Percentiles rank a stretch among this genome's conserved stretches.
Conservation (phyloP, 768 basidiomycete species). For the Naematelia encephala region DNA sequence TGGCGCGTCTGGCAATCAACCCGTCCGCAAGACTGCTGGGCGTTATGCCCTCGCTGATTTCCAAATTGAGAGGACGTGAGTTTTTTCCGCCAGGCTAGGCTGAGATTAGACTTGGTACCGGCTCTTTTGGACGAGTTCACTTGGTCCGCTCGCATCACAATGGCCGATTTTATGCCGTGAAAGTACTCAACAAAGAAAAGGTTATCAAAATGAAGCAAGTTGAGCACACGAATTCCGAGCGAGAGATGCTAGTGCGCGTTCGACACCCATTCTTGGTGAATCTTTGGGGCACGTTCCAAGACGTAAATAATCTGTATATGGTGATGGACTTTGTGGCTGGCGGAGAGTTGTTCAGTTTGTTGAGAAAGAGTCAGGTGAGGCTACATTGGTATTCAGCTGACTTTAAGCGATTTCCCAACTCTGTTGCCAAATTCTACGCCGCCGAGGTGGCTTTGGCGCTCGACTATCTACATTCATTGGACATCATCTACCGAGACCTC, state of each 20-base stretch:
- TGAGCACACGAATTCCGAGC: conserved; percentile 52
- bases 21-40: conserved; percentile 48
- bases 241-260: conserved; percentile 52
- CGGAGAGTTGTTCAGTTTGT: conserved; percentile 66
- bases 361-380: conserved; percentile 81
- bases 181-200: conserved; percentile 88
- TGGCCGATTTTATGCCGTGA: conserved; percentile 92
- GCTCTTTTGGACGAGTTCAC: conserved; percentile 51
- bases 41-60: conserved; percentile 49
- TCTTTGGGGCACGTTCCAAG: conserved; percentile 72
- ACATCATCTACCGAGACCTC: conserved; percentile 53
- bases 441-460: conserved; percentile 52
- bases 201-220: conserved; percentile 63
- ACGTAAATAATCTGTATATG: conserved; percentile 52
- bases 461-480: conserved; percentile 52
- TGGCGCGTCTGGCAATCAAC: conserved; percentile 17
- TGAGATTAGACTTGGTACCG: conserved; percentile 44
- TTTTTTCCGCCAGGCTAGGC: background rate
- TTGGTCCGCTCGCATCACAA: conserved; percentile 84
- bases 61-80: conserved; percentile 50
- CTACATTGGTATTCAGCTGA: background rate
- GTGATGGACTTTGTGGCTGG: conserved; percentile 54
- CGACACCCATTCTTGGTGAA: conserved; percentile 72
- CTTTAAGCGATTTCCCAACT: conserved; percentile 51
- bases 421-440: conserved; percentile 53